Conservation (phyloP, 164 flowering plant species). For the Amborella trichopoda region DNA sequence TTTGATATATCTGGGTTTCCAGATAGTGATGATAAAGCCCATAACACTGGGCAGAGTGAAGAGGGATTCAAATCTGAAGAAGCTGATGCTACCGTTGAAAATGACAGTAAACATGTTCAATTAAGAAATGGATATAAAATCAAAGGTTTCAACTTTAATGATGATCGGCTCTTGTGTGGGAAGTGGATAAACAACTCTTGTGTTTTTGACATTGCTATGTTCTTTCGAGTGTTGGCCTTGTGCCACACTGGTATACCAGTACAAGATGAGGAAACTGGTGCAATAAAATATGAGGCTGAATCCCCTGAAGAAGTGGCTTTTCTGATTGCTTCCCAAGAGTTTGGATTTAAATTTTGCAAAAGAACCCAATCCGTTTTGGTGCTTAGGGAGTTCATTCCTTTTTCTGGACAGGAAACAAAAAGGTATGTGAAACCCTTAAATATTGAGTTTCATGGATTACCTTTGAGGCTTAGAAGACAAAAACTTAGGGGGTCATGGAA, state of each 20-base stretch:
- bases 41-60: neutral
- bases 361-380: slow-evolving; percentile 72
- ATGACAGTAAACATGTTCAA: slow-evolving; percentile 33
- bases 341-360: slow-evolving; percentile 80
- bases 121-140: slow-evolving; percentile 24
- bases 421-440: too few relatives aligned
- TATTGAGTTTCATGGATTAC: too few relatives aligned
- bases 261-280: slow-evolving; percentile 57
- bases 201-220: slow-evolving; percentile 32
- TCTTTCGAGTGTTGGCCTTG: slow-evolving; percentile 68
- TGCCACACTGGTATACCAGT: slow-evolving; percentile 95
- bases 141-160: slow-evolving; percentile 85
- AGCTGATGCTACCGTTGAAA: slow-evolving; percentile 60
- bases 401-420: slow-evolving; percentile 32
- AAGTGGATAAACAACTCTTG: slow-evolving; percentile 67
- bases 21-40: neutral
- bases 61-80: slow-evolving; percentile 22
- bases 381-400: slow-evolving; percentile 51
- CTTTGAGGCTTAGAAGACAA: too few relatives aligned
- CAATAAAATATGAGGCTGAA: slow-evolving; percentile 70
- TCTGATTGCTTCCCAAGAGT: slow-evolving; percentile 90
- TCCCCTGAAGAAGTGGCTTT: slow-evolving; percentile 97
- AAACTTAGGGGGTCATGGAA: too few relatives aligned
- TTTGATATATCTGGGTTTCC: neutral
- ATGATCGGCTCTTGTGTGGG: slow-evolving; percentile 58